Evolutionary conservation across 2,329 filamentous ascomycete genomes (phyloP), one percentile per base, ranked within the genome.

Genomic region (Xylaria sp.): DNA sequence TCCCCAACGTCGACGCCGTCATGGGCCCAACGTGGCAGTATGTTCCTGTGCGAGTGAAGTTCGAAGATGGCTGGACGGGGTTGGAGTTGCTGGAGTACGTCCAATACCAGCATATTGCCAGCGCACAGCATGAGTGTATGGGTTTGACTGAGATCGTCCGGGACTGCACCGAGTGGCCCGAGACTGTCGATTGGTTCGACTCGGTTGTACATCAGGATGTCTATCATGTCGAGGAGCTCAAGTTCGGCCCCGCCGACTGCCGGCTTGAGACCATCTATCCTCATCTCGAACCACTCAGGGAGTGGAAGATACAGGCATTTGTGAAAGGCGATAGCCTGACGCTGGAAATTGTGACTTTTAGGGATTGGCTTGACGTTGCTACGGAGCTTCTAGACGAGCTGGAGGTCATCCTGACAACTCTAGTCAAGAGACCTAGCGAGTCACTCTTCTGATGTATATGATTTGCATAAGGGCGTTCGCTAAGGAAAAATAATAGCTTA

Each of bases 11-110:
- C 22, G 86, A 89, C 66, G 80, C 80, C 60, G 86, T 90, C 53
- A 82, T 87, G 51, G 90, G 90, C 0, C 89, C 89, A 0, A 90
- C 88, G 67, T 89, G 89, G 82, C 89, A 91, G 71, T 89, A 90
- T 73, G 83, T 90, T 0, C 89, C 90, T 0, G 83, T 91, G 39
- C 84, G 89, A 22, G 84, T 91, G 15, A 79, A 78, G 31, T 87
- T 91, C 72, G 78, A 80, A 2, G 72, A 81, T 0, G 74, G 77
- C 2, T 87, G 85, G 83, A 86, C 82, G 2, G 85, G 79, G 0
- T 68, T 81, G 1, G 85, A 88, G 62, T 79, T 89, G 3, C 82
- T 89, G 63, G 79, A 80, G 17, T 77, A 81, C 63, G 81, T 89
- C 22, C 86, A 89, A 76, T 78, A 84, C 65, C 87, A 89, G 74